Evolutionary conservation across 495 filamentous ascomycete species (phyloP).

Genomic region (Aspergillus wentii): DNA sequence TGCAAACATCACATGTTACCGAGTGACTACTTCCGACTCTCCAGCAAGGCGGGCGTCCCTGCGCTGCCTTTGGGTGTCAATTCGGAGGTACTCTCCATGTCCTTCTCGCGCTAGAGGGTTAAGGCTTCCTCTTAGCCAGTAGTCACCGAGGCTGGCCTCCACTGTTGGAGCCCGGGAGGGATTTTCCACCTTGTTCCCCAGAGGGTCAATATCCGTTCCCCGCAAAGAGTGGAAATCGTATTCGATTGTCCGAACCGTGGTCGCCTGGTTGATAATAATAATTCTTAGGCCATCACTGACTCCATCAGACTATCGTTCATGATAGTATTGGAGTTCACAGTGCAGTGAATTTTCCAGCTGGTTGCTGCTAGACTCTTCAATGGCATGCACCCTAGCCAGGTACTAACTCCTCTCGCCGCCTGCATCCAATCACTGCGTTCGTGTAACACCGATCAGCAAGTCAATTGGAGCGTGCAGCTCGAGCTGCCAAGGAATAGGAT

Average conservation of each 20-base stretch:
- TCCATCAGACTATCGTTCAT: neutral
- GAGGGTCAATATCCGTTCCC: conserved; percentile 1
- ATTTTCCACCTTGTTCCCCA: conserved; percentile 2
- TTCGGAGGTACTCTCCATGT: no score
- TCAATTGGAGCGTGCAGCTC: conserved; percentile 4
- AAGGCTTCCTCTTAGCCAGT: no score
- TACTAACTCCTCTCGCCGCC: conserved; percentile 1
- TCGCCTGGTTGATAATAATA: neutral
- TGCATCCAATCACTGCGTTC: conserved; percentile 1
- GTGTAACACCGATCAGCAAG: neutral
- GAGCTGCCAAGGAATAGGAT: neutral
- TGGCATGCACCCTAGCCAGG: conserved; percentile 3
- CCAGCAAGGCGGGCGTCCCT: neutral
- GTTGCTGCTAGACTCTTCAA: no score
- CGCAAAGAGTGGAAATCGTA: conserved; percentile 2
- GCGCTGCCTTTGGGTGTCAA: no score
- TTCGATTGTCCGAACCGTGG: no score
- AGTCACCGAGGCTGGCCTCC: neutral
- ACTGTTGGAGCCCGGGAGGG: neutral
- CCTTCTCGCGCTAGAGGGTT: no score
- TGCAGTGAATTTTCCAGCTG: no score
- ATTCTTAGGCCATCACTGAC: conserved; percentile 1
- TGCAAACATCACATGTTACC: conserved; percentile 6
- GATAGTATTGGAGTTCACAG: no score
- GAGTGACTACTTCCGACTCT: conserved; percentile 2